These are phyloP conservation scores for Monosporascus sp. DNA, from an alignment of 2,329 filamentous ascomycete genomes.

Conservation along the genomic window DNA sequence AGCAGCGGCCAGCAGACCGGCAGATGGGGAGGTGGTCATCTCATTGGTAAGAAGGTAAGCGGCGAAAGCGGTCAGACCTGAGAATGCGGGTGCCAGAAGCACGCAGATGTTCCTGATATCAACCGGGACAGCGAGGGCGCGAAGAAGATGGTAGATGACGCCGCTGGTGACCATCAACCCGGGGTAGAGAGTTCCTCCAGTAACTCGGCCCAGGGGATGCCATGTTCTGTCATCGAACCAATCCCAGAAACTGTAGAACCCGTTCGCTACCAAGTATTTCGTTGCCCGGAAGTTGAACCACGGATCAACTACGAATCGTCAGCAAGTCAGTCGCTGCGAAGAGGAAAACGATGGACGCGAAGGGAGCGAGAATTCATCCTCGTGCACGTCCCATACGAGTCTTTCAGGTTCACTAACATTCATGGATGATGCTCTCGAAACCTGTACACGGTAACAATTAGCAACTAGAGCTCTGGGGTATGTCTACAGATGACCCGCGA, in stretches of 20 bases:
- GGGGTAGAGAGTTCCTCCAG: constrained; percentile 96
- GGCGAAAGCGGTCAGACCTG: constrained; percentile 86
- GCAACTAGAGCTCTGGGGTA: neutral
- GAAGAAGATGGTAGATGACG: constrained; percentile 89
- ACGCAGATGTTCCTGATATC: constrained; percentile 99
- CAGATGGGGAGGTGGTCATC: constrained; percentile 92
- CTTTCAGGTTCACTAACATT: constrained; percentile 64
- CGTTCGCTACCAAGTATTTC: constrained; percentile 94
- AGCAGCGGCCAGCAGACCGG: constrained; percentile 84
- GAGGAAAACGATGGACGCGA: constrained; percentile 17
- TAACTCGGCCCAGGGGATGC: constrained; percentile 97
- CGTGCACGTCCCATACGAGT: constrained; percentile 1
- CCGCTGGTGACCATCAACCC: constrained; percentile 99
- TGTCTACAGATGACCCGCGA: no score
- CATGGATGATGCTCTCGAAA: constrained; percentile 99
- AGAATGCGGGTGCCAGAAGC: constrained; percentile 89
- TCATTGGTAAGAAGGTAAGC: constrained; percentile 94
- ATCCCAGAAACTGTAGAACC: constrained; percentile 99
- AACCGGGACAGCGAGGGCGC: constrained; percentile 82
- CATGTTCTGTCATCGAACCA: constrained; percentile 99
- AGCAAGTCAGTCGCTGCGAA: constrained; percentile 13
- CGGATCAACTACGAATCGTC: constrained; percentile 70
- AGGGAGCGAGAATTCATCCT: constrained; percentile 1
- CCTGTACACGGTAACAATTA: constrained; percentile 41
- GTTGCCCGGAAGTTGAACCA: constrained; percentile 99